These are phyloP conservation scores for Tephrocybe sp. DNA, from an alignment of 768 basidiomycete genomes.

Conservation along the genomic window DNA sequence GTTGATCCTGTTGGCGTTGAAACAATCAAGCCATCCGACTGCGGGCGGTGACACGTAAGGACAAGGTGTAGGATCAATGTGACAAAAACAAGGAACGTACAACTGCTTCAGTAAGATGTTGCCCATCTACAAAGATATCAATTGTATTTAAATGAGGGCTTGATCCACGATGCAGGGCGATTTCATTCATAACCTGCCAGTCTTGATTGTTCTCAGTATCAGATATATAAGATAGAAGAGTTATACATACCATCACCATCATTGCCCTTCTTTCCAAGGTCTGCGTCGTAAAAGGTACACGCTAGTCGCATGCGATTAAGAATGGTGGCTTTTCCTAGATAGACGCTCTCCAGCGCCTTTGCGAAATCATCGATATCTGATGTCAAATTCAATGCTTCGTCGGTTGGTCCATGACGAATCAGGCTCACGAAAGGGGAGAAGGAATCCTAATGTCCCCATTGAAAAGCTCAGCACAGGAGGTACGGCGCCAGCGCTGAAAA, in stretches of 20 bases:
- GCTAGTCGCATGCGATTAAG: constrained; percentile 89
- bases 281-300: constrained; percentile 70
- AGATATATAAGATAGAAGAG: not conserved
- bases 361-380: constrained; percentile 88
- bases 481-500: constrained; percentile 89
- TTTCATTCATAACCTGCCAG: constrained; percentile 98
- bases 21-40: constrained; percentile 94
- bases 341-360: constrained; percentile 77
- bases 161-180: constrained; percentile 88
- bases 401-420: not conserved
- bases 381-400: not conserved
- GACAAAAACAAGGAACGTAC: constrained; percentile 49
- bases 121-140: constrained; percentile 91
- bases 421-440: constrained; percentile 88
- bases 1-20: constrained; percentile 97
- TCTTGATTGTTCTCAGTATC: constrained; percentile 40
- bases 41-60: not conserved
- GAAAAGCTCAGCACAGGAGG: constrained; percentile 91
- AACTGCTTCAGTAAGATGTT: constrained; percentile 94
- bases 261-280: constrained; percentile 54
- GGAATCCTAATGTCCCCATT: constrained; percentile 91
- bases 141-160: constrained; percentile 92
- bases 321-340: constrained; percentile 76
- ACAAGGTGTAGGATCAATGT: not conserved
- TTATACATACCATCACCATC: constrained; percentile 56